phyloP scores from a whole-genome alignment of 352 stramenopile species.

The Phytophthora sp. region DNA sequence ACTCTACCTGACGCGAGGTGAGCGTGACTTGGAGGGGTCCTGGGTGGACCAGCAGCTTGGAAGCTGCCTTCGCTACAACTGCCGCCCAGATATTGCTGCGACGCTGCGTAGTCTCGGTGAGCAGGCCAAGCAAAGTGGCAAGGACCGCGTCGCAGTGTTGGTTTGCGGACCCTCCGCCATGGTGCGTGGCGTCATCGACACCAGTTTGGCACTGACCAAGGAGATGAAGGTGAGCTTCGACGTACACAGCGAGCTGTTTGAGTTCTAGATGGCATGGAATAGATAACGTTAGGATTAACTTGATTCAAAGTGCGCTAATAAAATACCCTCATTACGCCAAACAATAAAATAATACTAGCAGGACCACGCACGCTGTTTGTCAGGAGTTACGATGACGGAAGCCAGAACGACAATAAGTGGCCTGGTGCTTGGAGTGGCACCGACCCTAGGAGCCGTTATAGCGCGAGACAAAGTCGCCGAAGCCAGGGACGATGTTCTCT shows the following conservation, averaged over 20 bases:
- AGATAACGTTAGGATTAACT: not conserved
- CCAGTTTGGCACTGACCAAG: constrained; percentile 4
- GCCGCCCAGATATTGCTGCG: constrained; percentile 26
- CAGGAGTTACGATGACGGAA: too few relatives aligned
- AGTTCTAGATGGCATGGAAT: constrained; percentile 5
- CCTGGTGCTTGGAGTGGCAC: too few relatives aligned
- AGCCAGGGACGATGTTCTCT: constrained; percentile 33
- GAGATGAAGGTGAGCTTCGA: constrained; percentile 37
- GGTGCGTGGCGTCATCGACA: constrained; percentile 20
- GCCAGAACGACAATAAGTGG: not conserved
- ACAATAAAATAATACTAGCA: too few relatives aligned
- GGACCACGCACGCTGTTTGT: not conserved
- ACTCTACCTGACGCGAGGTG: constrained; percentile 37
- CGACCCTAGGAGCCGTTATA: constrained; percentile 39
- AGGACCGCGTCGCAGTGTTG: constrained; percentile 35
- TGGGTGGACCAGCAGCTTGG: constrained; percentile 26
- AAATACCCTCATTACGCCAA: too few relatives aligned
- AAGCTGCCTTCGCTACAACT: constrained; percentile 22
- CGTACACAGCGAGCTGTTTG: constrained; percentile 36
- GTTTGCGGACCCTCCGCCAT: constrained; percentile 43
- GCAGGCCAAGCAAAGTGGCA: constrained; percentile 17
- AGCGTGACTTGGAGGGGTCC: constrained; percentile 25
- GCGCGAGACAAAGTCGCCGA: constrained; percentile 51
- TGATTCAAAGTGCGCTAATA: too few relatives aligned
- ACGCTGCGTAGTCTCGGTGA: constrained; percentile 31